Conservation (phyloP, 345 rosid genomes). For the Ceriops zippeliana region DNA sequence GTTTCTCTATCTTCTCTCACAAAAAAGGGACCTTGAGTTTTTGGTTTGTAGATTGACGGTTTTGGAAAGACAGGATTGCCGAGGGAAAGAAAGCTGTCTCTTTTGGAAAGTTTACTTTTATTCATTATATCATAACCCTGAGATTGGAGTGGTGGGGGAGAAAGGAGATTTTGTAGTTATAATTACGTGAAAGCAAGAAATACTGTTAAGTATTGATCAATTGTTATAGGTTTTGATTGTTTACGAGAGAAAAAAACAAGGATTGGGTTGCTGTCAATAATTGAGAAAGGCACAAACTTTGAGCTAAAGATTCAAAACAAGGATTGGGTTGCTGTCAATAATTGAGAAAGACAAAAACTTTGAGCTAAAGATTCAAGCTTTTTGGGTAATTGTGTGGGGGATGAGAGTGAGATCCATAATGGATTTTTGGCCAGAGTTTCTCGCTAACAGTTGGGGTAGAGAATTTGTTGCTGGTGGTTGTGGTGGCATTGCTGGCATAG, state of each 20-base stretch:
- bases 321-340: not conserved
- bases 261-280: not conserved
- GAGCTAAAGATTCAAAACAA: not conserved
- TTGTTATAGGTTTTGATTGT: too few relatives aligned
- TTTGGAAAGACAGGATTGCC: too few relatives aligned
- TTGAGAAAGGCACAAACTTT: not conserved
- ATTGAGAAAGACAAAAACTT: not conserved
- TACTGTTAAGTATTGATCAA: too few relatives aligned
- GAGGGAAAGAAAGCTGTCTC: too few relatives aligned
- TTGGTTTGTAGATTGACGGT: too few relatives aligned
- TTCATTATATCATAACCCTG: too few relatives aligned
- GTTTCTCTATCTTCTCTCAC: too few relatives aligned
- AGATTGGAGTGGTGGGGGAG: too few relatives aligned
- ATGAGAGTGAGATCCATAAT: constrained; percentile 28
- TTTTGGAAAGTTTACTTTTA: too few relatives aligned
- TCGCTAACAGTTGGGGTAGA: constrained; percentile 75
- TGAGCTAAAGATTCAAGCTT: not conserved
- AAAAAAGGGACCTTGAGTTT: too few relatives aligned
- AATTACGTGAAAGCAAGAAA: too few relatives aligned
- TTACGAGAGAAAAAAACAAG: not conserved
- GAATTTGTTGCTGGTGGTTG: constrained; percentile 93
- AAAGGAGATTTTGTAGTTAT: too few relatives aligned
- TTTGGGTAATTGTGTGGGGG: not conserved
- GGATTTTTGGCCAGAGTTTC: constrained; percentile 97
- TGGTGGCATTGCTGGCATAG: constrained; percentile 90